These are phyloP conservation scores for Trichoderma atroviride DNA, from an alignment of 2,329 filamentous ascomycete species.

Conservation along the genomic window DNA sequence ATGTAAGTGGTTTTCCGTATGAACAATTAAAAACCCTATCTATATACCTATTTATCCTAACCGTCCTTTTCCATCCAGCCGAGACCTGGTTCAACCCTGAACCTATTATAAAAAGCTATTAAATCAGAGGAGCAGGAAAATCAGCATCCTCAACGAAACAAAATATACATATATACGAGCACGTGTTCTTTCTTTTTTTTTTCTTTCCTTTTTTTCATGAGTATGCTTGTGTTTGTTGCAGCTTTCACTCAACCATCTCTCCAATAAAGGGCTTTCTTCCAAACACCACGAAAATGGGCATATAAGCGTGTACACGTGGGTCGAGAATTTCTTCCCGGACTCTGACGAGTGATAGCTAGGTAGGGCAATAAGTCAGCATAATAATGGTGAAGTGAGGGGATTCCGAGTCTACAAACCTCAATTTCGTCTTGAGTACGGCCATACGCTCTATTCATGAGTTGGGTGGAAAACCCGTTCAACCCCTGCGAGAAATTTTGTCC, in stretches of 20 bases:
- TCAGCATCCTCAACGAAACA: neutral
- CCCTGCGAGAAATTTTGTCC: conserved; percentile 47
- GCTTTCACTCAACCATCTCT: conserved; percentile 31
- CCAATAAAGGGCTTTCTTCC: conserved; percentile 52
- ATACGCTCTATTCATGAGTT: conserved; percentile 46
- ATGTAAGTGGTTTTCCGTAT: neutral
- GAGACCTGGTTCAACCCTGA: neutral
- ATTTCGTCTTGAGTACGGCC: conserved; percentile 50
- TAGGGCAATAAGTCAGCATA: neutral
- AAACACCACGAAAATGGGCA: conserved; percentile 53
- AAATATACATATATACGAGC: neutral
- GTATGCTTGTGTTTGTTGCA: neutral
- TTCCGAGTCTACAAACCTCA: conserved; percentile 43
- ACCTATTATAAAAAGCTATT: neutral
- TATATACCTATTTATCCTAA: neutral
- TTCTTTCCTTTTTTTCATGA: neutral
- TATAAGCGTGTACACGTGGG: conserved; percentile 51
- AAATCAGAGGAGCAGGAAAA: neutral
- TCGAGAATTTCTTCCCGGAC: conserved; percentile 53
- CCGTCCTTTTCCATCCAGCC: neutral
- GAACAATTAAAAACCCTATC: neutral
- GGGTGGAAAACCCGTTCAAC: conserved; percentile 48
- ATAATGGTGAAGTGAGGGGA: neutral
- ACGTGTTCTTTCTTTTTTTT: neutral
- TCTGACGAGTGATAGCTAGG: conserved; percentile 52